Evolutionary conservation across 495 filamentous ascomycete species (phyloP), one percentile per base, ranked within the genome.

Genomic region (Friedmanniomyces simplex): DNA sequence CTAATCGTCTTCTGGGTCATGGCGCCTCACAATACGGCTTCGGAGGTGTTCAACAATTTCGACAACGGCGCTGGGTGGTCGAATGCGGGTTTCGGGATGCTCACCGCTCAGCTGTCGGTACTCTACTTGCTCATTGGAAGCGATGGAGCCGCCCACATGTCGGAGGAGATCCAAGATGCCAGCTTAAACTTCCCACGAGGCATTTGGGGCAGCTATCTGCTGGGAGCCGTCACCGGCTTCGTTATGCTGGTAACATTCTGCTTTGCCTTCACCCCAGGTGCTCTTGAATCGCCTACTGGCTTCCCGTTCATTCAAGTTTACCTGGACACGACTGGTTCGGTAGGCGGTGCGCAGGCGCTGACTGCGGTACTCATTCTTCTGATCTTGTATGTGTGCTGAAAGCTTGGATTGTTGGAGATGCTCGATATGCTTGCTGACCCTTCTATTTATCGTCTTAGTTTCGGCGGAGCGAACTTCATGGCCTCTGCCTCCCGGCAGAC

Each of bases 341-440:
- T 4, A 21, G 50, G 22, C 30, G 57, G 25, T 24, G 26, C 57
- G 18, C 21, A 13, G 20, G 49, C 41, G 10, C 36, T 60, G 22
- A 60, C 57, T 2, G 22, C 32, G 1, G 47, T 60, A 36, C 25
- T 60, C 42, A 54, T 60, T 42, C 32, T 60, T 37, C 50, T 60
- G 51, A 28, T 14, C 37, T 46, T 60, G n/a, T n/a, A n/a, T n/a
- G n/a, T n/a, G n/a, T n/a, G n/a, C n/a, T n/a, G n/a, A n/a, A n/a
- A n/a, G n/a, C n/a, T n/a, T n/a, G n/a, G n/a, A n/a, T n/a, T n/a
- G n/a, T n/a, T n/a, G n/a, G n/a, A n/a, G n/a, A n/a, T n/a, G n/a
- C n/a, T n/a, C n/a, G n/a, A n/a, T n/a, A n/a, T n/a, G n/a, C n/a
- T n/a, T n/a, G n/a, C n/a, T n/a, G n/a, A n/a, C n/a, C n/a, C n/a